Evolutionary conservation across 2,329 filamentous ascomycete species (phyloP).

Genomic region (Colletotrichum liriopes): DNA sequence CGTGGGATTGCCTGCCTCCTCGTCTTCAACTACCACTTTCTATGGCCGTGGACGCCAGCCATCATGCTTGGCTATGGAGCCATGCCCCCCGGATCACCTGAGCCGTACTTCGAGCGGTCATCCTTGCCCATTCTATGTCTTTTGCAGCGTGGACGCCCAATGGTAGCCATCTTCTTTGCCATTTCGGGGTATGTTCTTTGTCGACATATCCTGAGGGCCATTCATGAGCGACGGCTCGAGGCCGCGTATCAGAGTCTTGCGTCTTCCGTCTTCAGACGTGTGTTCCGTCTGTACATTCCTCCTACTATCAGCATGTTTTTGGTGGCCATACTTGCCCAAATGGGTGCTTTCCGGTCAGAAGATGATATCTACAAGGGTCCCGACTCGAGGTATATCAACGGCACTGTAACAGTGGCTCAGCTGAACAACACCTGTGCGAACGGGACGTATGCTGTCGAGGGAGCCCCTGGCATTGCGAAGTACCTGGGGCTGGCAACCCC

Average conservation of each 20-base stretch:
- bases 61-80: slow-evolving; percentile 60
- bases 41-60: slow-evolving; percentile 58
- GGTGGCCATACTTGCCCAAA: slow-evolving; percentile 56
- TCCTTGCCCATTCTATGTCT: slow-evolving; percentile 59
- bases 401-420: slow-evolving; percentile 50
- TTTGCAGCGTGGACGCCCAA: slow-evolving; percentile 57
- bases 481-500: slow-evolving; percentile 50
- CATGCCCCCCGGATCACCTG: slow-evolving; percentile 53
- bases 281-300: slow-evolving; percentile 58
- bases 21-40: slow-evolving; percentile 61
- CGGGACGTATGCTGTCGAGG: slow-evolving; percentile 47
- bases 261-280: slow-evolving; percentile 56
- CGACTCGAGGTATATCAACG: slow-evolving; percentile 58
- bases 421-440: slow-evolving; percentile 48
- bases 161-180: slow-evolving; percentile 62
- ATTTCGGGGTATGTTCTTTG: slow-evolving; percentile 61
- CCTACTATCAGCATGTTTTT: slow-evolving; percentile 59
- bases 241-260: slow-evolving; percentile 55
- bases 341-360: slow-evolving; percentile 55
- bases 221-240: slow-evolving; percentile 54
- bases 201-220: slow-evolving; percentile 55
- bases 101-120: slow-evolving; percentile 52
- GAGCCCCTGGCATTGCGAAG: slow-evolving; percentile 49
- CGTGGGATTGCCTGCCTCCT: slow-evolving; percentile 59
- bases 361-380: slow-evolving; percentile 54